Evolutionary conservation across 768 basidiomycete species (phyloP).

Genomic region (Multifurca ochricompacta): DNA sequence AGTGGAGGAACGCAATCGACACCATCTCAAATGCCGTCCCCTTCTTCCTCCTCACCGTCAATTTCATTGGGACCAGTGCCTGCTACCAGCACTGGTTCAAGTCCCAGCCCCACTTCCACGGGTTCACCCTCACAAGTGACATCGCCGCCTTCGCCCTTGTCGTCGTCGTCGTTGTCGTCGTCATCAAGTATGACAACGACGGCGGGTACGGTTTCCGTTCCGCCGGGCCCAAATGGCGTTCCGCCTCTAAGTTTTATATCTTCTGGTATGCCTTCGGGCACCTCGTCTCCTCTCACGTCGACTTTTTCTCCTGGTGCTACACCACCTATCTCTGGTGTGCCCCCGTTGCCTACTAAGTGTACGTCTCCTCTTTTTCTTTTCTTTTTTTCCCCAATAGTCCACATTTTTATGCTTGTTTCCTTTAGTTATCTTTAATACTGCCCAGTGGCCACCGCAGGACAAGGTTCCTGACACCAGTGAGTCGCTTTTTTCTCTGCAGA

Average conservation of each 20-base stretch:
- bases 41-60: background rate
- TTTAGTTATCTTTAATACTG: constrained; percentile 38
- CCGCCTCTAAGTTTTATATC: constrained; percentile 54
- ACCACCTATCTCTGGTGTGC: constrained; percentile 58
- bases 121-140: no score
- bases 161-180: background rate
- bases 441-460: constrained; percentile 59
- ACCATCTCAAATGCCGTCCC: background rate
- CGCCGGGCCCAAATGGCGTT: constrained; percentile 26
- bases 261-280: constrained; percentile 52
- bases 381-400: background rate
- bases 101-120: no score
- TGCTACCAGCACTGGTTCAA: background rate
- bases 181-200: background rate
- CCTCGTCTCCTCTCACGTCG: constrained; percentile 41
- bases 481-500: constrained; percentile 12
- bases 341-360: constrained; percentile 60
- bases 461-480: constrained; percentile 50
- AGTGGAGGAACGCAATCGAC: background rate
- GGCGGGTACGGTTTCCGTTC: background rate
- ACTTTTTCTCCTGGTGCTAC: constrained; percentile 53
- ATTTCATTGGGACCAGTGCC: no score
- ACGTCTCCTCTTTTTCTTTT: constrained; percentile 23
- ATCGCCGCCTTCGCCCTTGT: no score
- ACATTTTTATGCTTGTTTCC: background rate